A percentile compares a stretch with the other conserved stretches of the same genome.
Evolutionary conservation across 495 filamentous ascomycete genomes (phyloP).

Genomic region (Aspergillus incahuasiensis): DNA sequence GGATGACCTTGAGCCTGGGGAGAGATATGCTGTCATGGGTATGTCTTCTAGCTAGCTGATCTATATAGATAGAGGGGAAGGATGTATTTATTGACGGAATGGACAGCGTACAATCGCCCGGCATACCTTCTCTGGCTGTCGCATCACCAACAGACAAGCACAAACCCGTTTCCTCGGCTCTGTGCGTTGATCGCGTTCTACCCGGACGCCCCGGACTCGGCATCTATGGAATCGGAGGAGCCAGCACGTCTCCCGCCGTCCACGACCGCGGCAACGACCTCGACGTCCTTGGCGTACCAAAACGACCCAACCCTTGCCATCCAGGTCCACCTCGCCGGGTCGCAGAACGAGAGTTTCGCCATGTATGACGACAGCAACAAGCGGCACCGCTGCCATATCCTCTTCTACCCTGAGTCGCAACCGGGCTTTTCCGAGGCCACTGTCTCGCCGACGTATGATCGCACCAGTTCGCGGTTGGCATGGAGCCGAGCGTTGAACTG

Average conservation of each 20-base stretch:
- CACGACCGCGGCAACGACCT: constrained; percentile 27
- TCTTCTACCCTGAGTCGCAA: constrained; percentile 42
- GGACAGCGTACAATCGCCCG: constrained; percentile 51
- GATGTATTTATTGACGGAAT: background rate
- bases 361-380: constrained; percentile 30
- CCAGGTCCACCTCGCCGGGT: constrained; percentile 46
- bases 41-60: constrained; percentile 12
- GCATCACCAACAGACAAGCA: constrained; percentile 40
- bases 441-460: constrained; percentile 21
- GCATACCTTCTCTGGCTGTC: constrained; percentile 53
- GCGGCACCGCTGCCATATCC: constrained; percentile 42
- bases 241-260: constrained; percentile 13
- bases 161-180: constrained; percentile 39
- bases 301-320: constrained; percentile 46
- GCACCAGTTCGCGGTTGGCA: constrained; percentile 46
- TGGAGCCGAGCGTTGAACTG: constrained; percentile 50
- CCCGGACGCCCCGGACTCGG: constrained; percentile 31
- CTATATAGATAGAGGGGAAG: background rate
- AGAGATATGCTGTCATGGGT: constrained; percentile 47
- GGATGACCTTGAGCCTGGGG: constrained; percentile 40
- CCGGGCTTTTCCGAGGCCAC: constrained; percentile 31
- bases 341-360: constrained; percentile 33
- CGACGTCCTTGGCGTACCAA: constrained; percentile 34
- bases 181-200: constrained; percentile 57
- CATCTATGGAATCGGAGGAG: background rate